Conservation (phyloP, 768 basidiomycete species). For the Omphalotus guepiniiformis region DNA sequence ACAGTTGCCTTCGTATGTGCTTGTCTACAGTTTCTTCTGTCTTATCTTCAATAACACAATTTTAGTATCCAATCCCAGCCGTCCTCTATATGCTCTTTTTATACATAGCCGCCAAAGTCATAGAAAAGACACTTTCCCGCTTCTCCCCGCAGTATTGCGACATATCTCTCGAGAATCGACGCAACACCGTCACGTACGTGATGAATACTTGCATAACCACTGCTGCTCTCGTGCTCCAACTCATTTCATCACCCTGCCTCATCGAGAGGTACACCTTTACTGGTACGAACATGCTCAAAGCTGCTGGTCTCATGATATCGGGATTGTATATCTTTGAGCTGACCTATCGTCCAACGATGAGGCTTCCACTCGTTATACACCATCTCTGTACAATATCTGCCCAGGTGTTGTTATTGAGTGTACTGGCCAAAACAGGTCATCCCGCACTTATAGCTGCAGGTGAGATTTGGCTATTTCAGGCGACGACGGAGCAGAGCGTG, state of each 20-base stretch:
- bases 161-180: not conserved
- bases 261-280: not conserved
- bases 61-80: not conserved
- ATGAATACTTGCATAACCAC: not conserved
- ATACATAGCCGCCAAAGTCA: not conserved
- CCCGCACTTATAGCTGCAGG: constrained; percentile 1
- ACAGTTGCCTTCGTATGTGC: constrained; percentile 1
- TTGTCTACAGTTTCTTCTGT: not conserved
- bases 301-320: not conserved
- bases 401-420: not conserved
- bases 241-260: not conserved
- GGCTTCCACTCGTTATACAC: constrained; percentile 1
- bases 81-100: constrained; percentile 4
- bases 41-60: not conserved
- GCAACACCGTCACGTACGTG: constrained; percentile 2
- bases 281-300: not conserved
- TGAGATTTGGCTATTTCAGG: constrained; percentile 2
- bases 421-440: not conserved
- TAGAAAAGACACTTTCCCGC: not conserved
- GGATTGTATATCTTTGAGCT: constrained; percentile 4
- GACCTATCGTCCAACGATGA: constrained; percentile 2
- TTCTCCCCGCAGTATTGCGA: not conserved
- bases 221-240: not conserved
- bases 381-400: constrained; percentile 2
- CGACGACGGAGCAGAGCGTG: constrained; percentile 6